phyloP scores from a whole-genome alignment of 441 rosid species.

The Jatropha multifida region DNA sequence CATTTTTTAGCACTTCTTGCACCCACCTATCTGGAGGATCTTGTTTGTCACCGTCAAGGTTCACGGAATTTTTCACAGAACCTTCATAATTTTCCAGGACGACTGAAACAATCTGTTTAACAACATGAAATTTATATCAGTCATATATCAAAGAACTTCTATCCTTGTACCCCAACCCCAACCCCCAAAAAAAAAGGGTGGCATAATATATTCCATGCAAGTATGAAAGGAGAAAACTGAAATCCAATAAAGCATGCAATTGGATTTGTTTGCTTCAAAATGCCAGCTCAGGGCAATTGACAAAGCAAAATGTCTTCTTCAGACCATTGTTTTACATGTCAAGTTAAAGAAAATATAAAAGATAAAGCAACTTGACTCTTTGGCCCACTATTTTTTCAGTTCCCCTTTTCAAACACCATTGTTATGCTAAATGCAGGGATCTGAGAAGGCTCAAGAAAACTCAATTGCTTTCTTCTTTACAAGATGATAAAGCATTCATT shows the following conservation, averaged over 20 bases:
- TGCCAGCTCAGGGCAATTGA: background rate
- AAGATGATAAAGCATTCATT: background rate
- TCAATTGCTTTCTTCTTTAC: background rate
- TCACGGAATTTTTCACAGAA: slow-evolving; percentile 37
- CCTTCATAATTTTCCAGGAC: slow-evolving; percentile 81
- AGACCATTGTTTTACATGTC: background rate
- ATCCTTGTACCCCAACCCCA: background rate
- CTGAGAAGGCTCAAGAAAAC: background rate
- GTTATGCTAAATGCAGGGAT: background rate
- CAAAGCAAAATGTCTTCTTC: background rate
- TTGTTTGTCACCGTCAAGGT: slow-evolving; percentile 35
- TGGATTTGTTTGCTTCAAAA: background rate
- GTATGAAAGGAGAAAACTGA: background rate
- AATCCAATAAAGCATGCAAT: background rate
- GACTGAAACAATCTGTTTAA: slow-evolving; percentile 74
- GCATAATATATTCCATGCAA: background rate
- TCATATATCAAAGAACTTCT: background rate
- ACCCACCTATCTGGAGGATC: slow-evolving; percentile 60
- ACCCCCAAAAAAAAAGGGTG: background rate
- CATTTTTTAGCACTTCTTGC: slow-evolving; percentile 71
- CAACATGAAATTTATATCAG: slow-evolving; percentile 7
- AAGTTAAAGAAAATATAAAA: background rate
- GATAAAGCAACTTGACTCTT: background rate
- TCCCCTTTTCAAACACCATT: background rate
- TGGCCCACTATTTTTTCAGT: background rate